phyloP scores from a whole-genome alignment of 352 stramenopile species.

The Phytophthora lateralis region DNA sequence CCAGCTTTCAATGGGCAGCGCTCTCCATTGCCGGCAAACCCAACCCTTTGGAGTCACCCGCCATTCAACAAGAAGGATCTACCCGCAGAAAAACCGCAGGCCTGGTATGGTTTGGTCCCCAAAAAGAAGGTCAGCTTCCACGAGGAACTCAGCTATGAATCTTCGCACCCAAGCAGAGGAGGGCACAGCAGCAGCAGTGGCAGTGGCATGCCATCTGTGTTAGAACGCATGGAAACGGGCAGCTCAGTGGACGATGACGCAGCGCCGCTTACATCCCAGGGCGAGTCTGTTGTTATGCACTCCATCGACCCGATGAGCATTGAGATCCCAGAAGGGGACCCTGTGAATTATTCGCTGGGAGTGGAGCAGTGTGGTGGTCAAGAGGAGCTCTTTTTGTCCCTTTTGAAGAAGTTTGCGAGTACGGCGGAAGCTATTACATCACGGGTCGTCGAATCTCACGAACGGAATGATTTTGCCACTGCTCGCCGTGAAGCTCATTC shows the following conservation, averaged over 20 bases:
- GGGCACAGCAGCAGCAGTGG: constrained; percentile 19
- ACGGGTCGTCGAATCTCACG: constrained; percentile 51
- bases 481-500: constrained; percentile 73
- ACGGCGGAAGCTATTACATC: constrained; percentile 50
- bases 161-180: constrained; percentile 15
- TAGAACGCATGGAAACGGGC: constrained; percentile 34
- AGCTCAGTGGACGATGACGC: constrained; percentile 23
- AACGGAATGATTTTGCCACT: constrained; percentile 47
- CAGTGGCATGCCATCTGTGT: constrained; percentile 27
- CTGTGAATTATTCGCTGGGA: constrained; percentile 71
- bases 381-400: constrained; percentile 75
- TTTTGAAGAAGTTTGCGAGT: constrained; percentile 72
- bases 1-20: constrained; percentile 20
- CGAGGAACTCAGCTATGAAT: constrained; percentile 23
- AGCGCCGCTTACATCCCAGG: background rate
- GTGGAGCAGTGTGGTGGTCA: constrained; percentile 75
- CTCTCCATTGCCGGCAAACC: constrained; percentile 39
- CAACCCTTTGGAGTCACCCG: constrained; percentile 59
- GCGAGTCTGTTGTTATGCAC: constrained; percentile 5
- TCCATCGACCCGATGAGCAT: constrained; percentile 43
- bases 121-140: constrained; percentile 44
- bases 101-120: constrained; percentile 19
- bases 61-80: constrained; percentile 46
- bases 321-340: constrained; percentile 73
- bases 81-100: constrained; percentile 9